Percentiles rank a stretch among this genome's conserved stretches.
phyloP scores from a whole-genome alignment of 2,329 filamentous ascomycete species.

The Botryotinia calthae region DNA sequence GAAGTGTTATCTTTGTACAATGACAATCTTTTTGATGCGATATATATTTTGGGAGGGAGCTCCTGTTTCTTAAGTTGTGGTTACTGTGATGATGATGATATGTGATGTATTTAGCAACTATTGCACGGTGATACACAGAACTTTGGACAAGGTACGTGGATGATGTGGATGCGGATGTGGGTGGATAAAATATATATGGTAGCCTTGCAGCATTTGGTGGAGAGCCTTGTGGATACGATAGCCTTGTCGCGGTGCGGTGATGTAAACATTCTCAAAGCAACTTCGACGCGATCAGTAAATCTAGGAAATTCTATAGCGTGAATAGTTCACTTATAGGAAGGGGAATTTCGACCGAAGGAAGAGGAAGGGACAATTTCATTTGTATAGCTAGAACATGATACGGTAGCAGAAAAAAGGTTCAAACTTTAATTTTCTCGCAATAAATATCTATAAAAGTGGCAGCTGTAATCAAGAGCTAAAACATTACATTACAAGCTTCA shows the following conservation, averaged over 20 bases:
- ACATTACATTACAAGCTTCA: not conserved
- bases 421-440: not conserved
- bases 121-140: not conserved
- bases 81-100: not conserved
- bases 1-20: constrained; percentile 5
- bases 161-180: not conserved
- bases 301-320: not conserved
- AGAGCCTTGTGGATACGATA: constrained; percentile 4
- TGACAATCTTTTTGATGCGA: not conserved
- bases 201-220: not conserved
- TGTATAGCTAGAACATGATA: not conserved
- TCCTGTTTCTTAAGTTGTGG: not conserved
- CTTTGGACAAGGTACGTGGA: not conserved
- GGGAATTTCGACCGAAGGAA: not conserved
- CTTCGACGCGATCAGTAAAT: not conserved
- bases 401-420: not conserved
- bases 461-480: not conserved
- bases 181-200: not conserved
- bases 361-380: not conserved
- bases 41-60: not conserved
- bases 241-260: constrained; percentile 6
- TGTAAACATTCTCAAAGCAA: not conserved
- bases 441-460: not conserved
- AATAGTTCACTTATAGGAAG: not conserved
- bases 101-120: not conserved